Evolutionary conservation across 2,329 filamentous ascomycete species (phyloP).

Genomic region (Escovopsis sp.): DNA sequence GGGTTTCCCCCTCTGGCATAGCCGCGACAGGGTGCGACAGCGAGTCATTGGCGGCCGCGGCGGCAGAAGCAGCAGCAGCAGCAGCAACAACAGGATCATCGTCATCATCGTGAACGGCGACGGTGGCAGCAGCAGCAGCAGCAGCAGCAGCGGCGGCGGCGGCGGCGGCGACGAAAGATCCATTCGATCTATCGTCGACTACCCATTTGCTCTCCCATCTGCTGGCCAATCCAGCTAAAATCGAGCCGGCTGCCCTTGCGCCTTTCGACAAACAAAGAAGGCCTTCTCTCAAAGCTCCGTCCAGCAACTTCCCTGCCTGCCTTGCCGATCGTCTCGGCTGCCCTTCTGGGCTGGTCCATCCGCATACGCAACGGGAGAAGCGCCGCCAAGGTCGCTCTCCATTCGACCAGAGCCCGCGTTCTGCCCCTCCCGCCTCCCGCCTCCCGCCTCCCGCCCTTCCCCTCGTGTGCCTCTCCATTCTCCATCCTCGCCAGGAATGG

Average conservation of each 20-base stretch:
- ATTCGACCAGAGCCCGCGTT: not conserved
- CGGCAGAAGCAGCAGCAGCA: not conserved
- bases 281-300: not conserved
- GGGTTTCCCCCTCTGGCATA: no score
- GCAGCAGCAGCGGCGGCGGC: no score
- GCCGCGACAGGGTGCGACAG: not conserved
- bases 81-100: no score
- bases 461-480: constrained; percentile 3
- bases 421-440: not conserved
- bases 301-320: not conserved
- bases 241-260: no score
- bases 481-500: constrained; percentile 25
- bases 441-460: constrained; percentile 6
- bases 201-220: constrained; percentile 1
- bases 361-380: not conserved
- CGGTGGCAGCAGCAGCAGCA: no score
- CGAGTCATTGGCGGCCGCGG: not conserved
- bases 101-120: no score
- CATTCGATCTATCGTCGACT: no score
- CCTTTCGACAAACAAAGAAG: not conserved
- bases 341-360: not conserved
- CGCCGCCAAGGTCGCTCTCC: not conserved
- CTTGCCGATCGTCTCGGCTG: not conserved
- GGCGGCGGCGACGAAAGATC: no score
- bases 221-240: no score